Base-by-base conservation (phyloP, 257 asterid genomes). In the Penstemon newberryi region DNA sequence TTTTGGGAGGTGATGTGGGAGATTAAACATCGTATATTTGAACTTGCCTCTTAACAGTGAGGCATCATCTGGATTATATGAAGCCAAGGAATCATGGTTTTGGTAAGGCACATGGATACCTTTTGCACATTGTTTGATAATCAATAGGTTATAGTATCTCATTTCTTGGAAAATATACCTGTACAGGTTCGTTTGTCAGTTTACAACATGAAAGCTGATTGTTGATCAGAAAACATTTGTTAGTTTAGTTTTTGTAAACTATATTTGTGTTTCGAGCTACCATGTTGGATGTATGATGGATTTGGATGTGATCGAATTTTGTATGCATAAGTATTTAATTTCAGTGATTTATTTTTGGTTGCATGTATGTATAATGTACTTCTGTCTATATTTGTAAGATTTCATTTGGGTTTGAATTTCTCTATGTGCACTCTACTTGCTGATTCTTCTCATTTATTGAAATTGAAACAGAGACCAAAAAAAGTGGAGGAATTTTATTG, bases 121-220 rank as follows among this genome's bases (percentile, higher is more conserved):
- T 59, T 67, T 60, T 70, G 68, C 73, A 58, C 70, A 12, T 46
- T 40, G 18, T 65, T 73, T 51, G 64, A 54, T 47, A 63, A 49
- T 59, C 64, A 33, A 41, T 78, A 55, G 72, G 70, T 63, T 12
- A 41, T 25, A 25, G 33, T 25, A 0, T 71, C 58, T 51, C 36
- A 39, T 63, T 74, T 44, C 54, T 12, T 33, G 43, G 9, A 15
- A 63, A 65, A 18, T 58, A 57, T 60, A 82, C 64, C 41, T 79
- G 86, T 82, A 82, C 77, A 76, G 76, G 49, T 76, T 55, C 70
- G 58, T 67, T 70, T 61, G 68, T 39, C 56, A 15, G n/a, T 72
- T 54, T 42, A 10, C 65, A 41, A 54, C 52, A 56, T 11, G 33
- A 55, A 44, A 56, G 15, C 54, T 61, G 58, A n/a, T 55, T 75